Conservation (phyloP, 495 filamentous ascomycete genomes). For the Evernia prunastri region DNA sequence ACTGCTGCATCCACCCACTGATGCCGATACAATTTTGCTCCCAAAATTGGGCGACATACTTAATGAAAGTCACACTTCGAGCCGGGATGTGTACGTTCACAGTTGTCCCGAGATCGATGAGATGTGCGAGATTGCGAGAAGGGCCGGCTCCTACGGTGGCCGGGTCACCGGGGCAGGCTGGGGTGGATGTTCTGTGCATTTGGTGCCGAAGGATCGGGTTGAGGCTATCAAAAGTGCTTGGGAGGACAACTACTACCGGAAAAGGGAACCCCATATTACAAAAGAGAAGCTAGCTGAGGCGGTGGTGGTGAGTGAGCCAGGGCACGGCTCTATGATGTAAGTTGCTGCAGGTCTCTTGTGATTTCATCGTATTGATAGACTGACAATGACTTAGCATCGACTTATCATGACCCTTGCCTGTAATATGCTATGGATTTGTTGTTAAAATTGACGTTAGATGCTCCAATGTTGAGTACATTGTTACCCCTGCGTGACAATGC, state of each 20-base stretch:
- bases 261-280: slow-evolving; percentile 61
- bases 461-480: background rate
- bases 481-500: background rate
- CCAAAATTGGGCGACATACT: slow-evolving; percentile 70
- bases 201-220: slow-evolving; percentile 80
- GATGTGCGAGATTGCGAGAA: slow-evolving; percentile 70
- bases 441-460: background rate
- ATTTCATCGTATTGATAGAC: background rate
- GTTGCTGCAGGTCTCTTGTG: background rate
- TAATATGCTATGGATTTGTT: background rate
- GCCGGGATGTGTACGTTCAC: slow-evolving; percentile 80
- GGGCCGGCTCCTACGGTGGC: slow-evolving; percentile 74
- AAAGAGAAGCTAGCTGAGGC: slow-evolving; percentile 69
- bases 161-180: slow-evolving; percentile 91
- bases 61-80: slow-evolving; percentile 84
- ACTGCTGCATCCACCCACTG: slow-evolving; percentile 35
- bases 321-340: slow-evolving; percentile 47
- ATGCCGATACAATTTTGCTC: slow-evolving; percentile 52
- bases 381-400: slow-evolving; percentile 11
- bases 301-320: slow-evolving; percentile 85
- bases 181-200: slow-evolving; percentile 93
- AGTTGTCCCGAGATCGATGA: slow-evolving; percentile 84
- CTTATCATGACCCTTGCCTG: slow-evolving; percentile 7
- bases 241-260: slow-evolving; percentile 72
- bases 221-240: slow-evolving; percentile 71